Base-by-base conservation (phyloP, 306 rosid species). In the Quercus bicolor region DNA sequence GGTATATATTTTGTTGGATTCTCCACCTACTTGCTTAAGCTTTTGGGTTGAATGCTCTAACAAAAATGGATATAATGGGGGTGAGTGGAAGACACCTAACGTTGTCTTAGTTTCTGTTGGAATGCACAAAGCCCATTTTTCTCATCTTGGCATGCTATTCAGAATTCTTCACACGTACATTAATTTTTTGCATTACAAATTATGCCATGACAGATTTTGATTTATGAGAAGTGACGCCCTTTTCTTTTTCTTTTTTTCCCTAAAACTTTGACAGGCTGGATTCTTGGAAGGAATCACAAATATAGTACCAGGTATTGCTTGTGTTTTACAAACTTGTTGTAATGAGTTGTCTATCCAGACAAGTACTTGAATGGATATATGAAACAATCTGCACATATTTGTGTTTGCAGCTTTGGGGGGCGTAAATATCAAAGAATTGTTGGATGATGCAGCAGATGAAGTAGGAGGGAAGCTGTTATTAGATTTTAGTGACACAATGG, bases 251-350 rank as follows among this genome's bases (percentile, higher is more conserved):
- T 66, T 56, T 76, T 57, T 70, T 53, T 8, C 28, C 45, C 74
- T 15, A 74, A 79, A 61, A 77, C 72, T 78, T 78, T 16, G 72
- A 40, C 92, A 94, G 98, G 98, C 98, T 74, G 98, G 98, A 81
- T 94, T 94, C 89, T 88, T 91, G 89, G 97, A 92, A 6, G 91
- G 93, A 89, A 73, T 94, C 83, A 89, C 98, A 56, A 88, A 88
- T 84, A 86, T 92, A 55, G 97, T 94, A 87, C 98, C 97, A 84
- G 98, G 98, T 94, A 89, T 61, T 73, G 26, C 68, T 77, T 80
- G 28, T 65, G 18, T 18, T 65, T 54, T 72, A 45, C 75, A 61
- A 43, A 73, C 48, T 72, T 77, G 40, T 8, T 69, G 18, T 55
- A 68, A 82, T 66, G 45, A 33, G 64, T 31, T 55, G 7, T 74